Evolutionary conservation across 805 yeast genomes (phyloP), one percentile per base, ranked within the genome.

Genomic region (Starmerella geochares): DNA sequence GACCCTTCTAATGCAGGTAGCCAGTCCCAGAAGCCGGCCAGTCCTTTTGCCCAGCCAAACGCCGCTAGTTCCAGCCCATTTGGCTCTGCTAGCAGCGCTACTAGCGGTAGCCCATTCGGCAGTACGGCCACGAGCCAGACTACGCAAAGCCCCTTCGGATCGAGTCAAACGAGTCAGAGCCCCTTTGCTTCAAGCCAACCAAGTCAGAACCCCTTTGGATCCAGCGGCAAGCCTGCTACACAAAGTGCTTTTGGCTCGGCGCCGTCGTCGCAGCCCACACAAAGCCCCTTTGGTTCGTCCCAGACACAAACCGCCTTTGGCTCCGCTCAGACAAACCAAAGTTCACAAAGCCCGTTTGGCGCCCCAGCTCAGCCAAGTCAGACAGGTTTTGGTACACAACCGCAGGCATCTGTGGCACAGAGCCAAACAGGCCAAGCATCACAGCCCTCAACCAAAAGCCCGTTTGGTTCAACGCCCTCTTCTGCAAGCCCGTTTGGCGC

Each of bases 41-140:
- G 13, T 14, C 44, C 44, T 17, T 36, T 46, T 16, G 48, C 39
- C 21, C 49, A 46, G 44, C 10, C 31, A 32, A 45, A 21, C 38
- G n/a, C 5, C 28, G 8, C 23, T 5, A 20, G 25, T 23, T 19
- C 24, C 6, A 17, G 38, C 19, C 17, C n/a, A 8, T 42, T 31
- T 17, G 31, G 38, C 7, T 6, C 40, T 17, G 11, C 5, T 14
- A 28, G 17, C 4, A 14, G 9, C 13, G 24, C 32, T 16, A 16
- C 48, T 14, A 17, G 32, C 28, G 14, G 32, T n/a, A 35, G 41
- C 20, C 41, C 41, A 21, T 37, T 37, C 13, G 41, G 37, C 21
- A 17, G 21, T 31, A 14, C 17, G 17, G 11, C 6, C 37, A n/a
- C 28, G 20, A 36, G 27, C 25, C 25, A 37, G 41, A 25, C 41